Conservation (phyloP, 352 stramenopile genomes). For the Phytophthora tentaculata region DNA sequence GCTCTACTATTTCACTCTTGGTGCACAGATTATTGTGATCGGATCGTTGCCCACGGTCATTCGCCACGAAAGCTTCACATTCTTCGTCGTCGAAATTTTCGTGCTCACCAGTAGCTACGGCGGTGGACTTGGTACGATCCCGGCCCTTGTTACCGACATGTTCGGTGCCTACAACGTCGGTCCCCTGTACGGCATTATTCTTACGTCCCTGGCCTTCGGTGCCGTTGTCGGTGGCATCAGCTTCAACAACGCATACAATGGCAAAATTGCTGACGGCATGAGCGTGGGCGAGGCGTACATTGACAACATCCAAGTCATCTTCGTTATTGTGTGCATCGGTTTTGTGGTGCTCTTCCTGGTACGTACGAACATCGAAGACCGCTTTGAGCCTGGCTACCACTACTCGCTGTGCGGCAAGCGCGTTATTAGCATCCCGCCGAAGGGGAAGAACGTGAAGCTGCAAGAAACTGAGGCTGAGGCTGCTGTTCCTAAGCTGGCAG, state of each 20-base stretch:
- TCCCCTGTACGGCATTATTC: constrained; percentile 80
- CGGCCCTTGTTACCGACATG: constrained; percentile 82
- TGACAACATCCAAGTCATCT: constrained; percentile 1
- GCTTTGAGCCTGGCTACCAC: constrained; percentile 75
- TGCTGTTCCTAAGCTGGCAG: background rate
- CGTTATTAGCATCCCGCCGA: constrained; percentile 69
- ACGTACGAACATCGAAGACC: constrained; percentile 71
- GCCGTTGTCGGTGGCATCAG: constrained; percentile 72
- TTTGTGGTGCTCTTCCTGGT: constrained; percentile 70
- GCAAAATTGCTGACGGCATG: constrained; percentile 27
- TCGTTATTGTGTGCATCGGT: constrained; percentile 4
- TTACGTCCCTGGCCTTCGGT: constrained; percentile 79
- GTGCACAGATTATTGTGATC: constrained; percentile 71
- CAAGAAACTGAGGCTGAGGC: background rate
- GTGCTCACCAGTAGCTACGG: constrained; percentile 77
- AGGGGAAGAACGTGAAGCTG: constrained; percentile 19
- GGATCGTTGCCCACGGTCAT: constrained; percentile 66
- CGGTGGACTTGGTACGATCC: constrained; percentile 78
- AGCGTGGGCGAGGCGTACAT: constrained; percentile 33
- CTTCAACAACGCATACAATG: constrained; percentile 52
- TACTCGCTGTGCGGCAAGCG: constrained; percentile 68
- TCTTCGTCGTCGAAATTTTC: constrained; percentile 67
- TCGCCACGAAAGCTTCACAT: constrained; percentile 55
- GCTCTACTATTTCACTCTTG: constrained; percentile 72
- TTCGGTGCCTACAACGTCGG: constrained; percentile 87